A percentile compares a stretch with the other conserved stretches of the same genome.
phyloP scores from a whole-genome alignment of 2,329 filamentous ascomycete species.

The Colletotrichum gloeosporioides region DNA sequence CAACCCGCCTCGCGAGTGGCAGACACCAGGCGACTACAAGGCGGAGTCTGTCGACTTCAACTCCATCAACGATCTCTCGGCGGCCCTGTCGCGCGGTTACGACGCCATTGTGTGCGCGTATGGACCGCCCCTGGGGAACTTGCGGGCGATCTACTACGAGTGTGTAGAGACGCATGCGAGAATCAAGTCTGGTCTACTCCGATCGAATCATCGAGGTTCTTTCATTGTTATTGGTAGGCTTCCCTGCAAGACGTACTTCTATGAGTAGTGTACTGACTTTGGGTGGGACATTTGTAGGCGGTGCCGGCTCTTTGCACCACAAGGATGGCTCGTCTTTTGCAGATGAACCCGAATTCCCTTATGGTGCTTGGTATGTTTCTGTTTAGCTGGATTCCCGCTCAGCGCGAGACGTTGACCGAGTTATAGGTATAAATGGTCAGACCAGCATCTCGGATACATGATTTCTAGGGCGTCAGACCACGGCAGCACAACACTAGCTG shows the following conservation, averaged over 20 bases:
- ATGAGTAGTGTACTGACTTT: neutral
- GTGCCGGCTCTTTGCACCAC: neutral
- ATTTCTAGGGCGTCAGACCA: neutral
- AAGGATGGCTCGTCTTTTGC: neutral
- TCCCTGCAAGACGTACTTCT: neutral
- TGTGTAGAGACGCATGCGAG: neutral
- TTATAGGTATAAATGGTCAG: neutral
- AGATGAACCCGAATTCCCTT: neutral
- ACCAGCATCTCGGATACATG: neutral
- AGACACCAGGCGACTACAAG: neutral
- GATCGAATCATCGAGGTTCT: neutral
- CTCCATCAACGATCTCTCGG: neutral
- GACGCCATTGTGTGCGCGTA: neutral
- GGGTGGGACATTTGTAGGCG: neutral
- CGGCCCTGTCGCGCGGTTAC: neutral
- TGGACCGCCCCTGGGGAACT: neutral
- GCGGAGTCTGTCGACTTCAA: neutral
- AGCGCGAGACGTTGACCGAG: neutral
- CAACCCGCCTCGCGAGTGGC: neutral
- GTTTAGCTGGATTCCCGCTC: accelerated
- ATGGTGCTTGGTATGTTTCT: neutral
- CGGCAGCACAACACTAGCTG: neutral
- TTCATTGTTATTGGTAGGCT: neutral
- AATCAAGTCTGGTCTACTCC: neutral
- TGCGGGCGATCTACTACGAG: neutral